A percentile compares a stretch with the other conserved stretches of the same genome.
Evolutionary conservation across 176 grass and related monocot species (phyloP).

Genomic region (Elaeis guineensis): DNA sequence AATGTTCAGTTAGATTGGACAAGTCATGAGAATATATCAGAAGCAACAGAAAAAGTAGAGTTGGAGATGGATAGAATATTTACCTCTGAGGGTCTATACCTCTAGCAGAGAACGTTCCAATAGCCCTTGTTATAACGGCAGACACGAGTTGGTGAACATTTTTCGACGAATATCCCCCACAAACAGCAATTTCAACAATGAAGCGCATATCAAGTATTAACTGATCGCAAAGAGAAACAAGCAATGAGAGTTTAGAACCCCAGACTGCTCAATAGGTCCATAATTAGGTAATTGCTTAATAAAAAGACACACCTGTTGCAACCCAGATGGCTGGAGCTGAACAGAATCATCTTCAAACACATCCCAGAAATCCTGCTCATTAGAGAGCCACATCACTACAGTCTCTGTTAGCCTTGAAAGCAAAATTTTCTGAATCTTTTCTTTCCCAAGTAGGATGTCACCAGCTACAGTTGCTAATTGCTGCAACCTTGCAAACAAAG

Average conservation of each 20-base stretch:
- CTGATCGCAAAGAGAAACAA: conserved; percentile 27
- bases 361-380: conserved; percentile 93
- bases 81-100: conserved; percentile 85
- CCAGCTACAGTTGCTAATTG: conserved; percentile 78
- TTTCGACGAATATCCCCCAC: conserved; percentile 82
- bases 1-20: neutral
- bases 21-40: neutral
- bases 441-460: conserved; percentile 78
- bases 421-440: conserved; percentile 84
- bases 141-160: conserved; percentile 84
- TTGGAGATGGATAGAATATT: neutral
- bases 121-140: conserved; percentile 61
- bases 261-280: neutral
- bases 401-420: conserved; percentile 89
- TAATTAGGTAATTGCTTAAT: neutral
- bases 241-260: neutral
- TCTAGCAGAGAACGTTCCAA: conserved; percentile 73
- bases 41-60: no score
- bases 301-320: conserved; percentile 60
- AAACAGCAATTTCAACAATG: conserved; percentile 86
- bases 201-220: conserved; percentile 98
- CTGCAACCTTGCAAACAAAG: conserved; percentile 82
- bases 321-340: conserved; percentile 56
- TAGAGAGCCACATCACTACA: conserved; percentile 85
- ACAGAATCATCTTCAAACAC: conserved; percentile 57